Evolutionary conservation across 768 basidiomycete species (phyloP).

Genomic region (Boletus tomentosulus): DNA sequence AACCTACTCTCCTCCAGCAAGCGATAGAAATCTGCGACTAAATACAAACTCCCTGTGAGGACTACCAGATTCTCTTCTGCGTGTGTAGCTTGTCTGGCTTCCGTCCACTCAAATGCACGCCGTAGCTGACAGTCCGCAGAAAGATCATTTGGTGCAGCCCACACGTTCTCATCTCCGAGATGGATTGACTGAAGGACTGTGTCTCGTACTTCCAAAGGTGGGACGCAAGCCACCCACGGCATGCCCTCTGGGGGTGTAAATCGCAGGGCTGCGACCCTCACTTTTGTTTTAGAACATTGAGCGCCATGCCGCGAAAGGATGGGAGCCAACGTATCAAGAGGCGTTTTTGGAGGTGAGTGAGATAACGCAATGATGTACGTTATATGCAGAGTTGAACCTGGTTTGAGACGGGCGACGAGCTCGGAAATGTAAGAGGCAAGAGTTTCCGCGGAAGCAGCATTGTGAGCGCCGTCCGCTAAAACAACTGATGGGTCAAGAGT

Average conservation of each 20-base stretch:
- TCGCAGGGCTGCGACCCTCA: constrained; percentile 49
- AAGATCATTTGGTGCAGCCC: constrained; percentile 36
- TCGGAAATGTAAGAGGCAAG: constrained; percentile 57
- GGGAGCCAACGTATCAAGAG: constrained; percentile 64
- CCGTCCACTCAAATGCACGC: constrained; percentile 50
- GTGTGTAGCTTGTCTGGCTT: constrained; percentile 5
- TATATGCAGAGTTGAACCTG: constrained; percentile 34
- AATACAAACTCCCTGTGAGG: constrained; percentile 88
- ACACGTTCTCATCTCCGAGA: constrained; percentile 39
- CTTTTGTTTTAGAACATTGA: constrained; percentile 25
- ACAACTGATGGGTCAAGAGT: constrained; percentile 34
- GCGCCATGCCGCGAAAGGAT: constrained; percentile 47
- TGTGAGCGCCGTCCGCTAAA: constrained; percentile 93
- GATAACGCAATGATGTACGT: constrained; percentile 83
- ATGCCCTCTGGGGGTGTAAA: constrained; percentile 85
- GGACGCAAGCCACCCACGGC: constrained; percentile 84
- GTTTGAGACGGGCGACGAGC: constrained; percentile 27
- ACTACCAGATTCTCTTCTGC: constrained; percentile 50
- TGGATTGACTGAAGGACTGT: constrained; percentile 43
- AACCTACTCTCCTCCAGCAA: constrained; percentile 23
- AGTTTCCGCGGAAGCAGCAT: constrained; percentile 67
- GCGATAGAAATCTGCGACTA: constrained; percentile 91
- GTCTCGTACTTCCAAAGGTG: constrained; percentile 45
- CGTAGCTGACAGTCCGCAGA: constrained; percentile 34
- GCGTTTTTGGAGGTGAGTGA: constrained; percentile 81